phyloP scores from a whole-genome alignment of 306 rosid species.

The Psophocarpus tetragonolobus region DNA sequence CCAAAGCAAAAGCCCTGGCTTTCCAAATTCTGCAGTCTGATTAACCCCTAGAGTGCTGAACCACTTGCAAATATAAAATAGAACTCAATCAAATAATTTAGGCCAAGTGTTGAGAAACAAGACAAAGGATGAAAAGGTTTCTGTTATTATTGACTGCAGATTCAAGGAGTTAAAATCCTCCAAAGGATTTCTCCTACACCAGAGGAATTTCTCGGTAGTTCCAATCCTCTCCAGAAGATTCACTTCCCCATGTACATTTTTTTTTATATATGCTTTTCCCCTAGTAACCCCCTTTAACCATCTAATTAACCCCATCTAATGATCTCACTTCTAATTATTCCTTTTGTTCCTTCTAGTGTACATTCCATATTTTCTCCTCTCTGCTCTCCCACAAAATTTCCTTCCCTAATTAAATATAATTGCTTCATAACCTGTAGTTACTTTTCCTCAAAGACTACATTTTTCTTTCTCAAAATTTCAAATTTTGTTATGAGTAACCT shows the following conservation, averaged over 20 bases:
- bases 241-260: not conserved
- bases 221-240: not conserved
- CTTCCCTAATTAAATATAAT: not conserved
- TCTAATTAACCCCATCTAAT: not conserved
- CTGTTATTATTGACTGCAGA: not conserved
- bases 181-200: not conserved
- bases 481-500: not conserved
- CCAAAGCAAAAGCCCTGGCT: not conserved
- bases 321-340: not conserved
- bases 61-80: not conserved
- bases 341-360: not conserved
- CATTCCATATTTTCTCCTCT: not conserved
- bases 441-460: constrained; percentile 4
- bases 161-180: not conserved
- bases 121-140: not conserved
- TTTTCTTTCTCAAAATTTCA: not conserved
- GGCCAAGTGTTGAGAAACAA: not conserved
- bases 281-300: not conserved
- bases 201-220: not conserved
- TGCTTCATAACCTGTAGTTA: not conserved
- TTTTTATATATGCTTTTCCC: not conserved
- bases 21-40: not conserved
- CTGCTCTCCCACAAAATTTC: too few species aligned
- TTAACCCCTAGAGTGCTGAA: not conserved
- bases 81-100: not conserved